These are phyloP conservation scores for Pontederia crassipes DNA, from an alignment of 176 grass and related monocot species.

Conservation along the genomic window DNA sequence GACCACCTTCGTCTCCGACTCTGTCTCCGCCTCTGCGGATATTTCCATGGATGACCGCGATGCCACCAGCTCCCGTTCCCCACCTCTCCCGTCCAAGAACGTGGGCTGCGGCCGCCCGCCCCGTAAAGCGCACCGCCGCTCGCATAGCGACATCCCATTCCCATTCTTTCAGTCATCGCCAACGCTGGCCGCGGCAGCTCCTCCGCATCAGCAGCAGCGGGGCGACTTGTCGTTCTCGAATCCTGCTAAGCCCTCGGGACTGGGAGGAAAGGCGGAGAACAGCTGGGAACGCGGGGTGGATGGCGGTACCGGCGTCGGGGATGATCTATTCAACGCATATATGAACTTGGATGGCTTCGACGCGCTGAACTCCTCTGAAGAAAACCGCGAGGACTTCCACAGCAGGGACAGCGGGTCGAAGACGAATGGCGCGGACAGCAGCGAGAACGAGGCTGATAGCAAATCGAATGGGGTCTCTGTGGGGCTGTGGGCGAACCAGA, in stretches of 20 bases:
- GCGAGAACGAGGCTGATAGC: slow-evolving; percentile 92
- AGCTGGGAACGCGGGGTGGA: slow-evolving; percentile 31
- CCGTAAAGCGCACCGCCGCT: slow-evolving; percentile 50
- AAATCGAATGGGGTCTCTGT: slow-evolving; percentile 22
- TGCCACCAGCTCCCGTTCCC: neutral
- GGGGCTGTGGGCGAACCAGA: slow-evolving; percentile 30
- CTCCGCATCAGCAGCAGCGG: neutral
- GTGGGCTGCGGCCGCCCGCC: slow-evolving; percentile 31
- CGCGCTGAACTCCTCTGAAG: slow-evolving; percentile 66
- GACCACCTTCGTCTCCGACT: slow-evolving; percentile 10
- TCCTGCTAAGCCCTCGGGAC: slow-evolving; percentile 21
- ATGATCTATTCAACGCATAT: slow-evolving; percentile 81
- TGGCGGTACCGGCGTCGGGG: slow-evolving; percentile 1
- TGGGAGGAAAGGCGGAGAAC: slow-evolving; percentile 34
- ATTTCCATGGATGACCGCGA: slow-evolving; percentile 61
- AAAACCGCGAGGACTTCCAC: slow-evolving; percentile 60
- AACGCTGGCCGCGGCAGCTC: neutral
- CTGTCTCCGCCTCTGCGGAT: slow-evolving; percentile 8
- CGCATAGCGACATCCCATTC: slow-evolving; percentile 75
- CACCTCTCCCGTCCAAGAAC: neutral
- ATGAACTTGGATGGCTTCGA: slow-evolving; percentile 93
- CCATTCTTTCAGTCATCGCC: slow-evolving; percentile 20
- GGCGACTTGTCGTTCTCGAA: neutral
- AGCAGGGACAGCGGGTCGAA: slow-evolving; percentile 74
- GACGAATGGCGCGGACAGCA: slow-evolving; percentile 85